Percentiles rank a stretch among this genome's conserved stretches.
These are phyloP conservation scores for Haplosporangium sp. DNA, from an alignment of 371 early-diverging fungal genomes.

Conservation along the genomic window DNA sequence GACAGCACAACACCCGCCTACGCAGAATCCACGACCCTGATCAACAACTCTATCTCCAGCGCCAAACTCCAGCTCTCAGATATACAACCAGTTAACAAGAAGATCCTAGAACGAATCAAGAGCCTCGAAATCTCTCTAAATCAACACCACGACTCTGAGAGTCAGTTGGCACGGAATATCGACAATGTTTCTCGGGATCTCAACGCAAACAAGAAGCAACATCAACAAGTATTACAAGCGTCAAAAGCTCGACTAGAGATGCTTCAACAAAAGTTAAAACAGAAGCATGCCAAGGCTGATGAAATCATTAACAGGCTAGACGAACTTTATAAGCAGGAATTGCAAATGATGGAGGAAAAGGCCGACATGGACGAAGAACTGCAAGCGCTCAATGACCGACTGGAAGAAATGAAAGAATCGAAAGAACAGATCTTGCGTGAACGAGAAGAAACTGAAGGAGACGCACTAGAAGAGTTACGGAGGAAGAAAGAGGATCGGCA, in stretches of 20 bases:
- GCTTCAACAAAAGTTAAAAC: background rate
- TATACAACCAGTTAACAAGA: constrained; percentile 19
- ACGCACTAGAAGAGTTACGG: background rate
- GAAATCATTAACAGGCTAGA: constrained; percentile 12
- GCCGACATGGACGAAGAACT: background rate
- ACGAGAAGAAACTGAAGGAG: constrained; percentile 16
- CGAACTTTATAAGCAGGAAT: constrained; percentile 7
- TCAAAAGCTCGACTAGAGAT: background rate
- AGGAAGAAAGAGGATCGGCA: background rate
- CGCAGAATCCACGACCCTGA: constrained; percentile 14
- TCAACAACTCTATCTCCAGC: constrained; percentile 10
- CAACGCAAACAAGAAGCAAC: constrained; percentile 1
- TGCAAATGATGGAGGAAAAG: background rate
- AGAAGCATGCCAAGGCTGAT: constrained; percentile 3
- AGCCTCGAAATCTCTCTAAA: constrained; percentile 33
- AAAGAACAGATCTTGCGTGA: constrained; percentile 14
- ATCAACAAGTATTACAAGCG: constrained; percentile 7
- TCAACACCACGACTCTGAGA: constrained; percentile 26
- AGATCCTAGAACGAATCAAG: constrained; percentile 30
- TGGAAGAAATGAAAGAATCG: background rate
- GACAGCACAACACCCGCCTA: constrained; percentile 38
- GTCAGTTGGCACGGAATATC: constrained; percentile 4
- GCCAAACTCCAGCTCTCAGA: constrained; percentile 32
- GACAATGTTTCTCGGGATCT: constrained; percentile 6
- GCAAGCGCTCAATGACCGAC: background rate